These are phyloP conservation scores for Corymbia maculata DNA, from an alignment of 345 rosid species.

Conservation along the genomic window DNA sequence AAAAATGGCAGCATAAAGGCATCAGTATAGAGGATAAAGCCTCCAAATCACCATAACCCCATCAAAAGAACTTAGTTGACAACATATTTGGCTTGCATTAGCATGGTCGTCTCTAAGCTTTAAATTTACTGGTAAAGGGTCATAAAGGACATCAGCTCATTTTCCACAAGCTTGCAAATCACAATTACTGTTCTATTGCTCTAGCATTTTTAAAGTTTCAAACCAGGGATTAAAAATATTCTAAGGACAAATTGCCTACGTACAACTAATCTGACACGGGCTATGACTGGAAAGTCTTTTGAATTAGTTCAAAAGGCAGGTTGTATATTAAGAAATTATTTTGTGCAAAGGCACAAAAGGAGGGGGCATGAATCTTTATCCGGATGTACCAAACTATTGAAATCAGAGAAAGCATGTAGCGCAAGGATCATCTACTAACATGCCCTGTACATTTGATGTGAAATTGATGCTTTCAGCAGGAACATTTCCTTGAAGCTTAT, in stretches of 20 bases:
- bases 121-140: not conserved
- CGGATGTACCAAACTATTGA: not conserved
- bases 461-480: slow-evolving; percentile 35
- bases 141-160: not conserved
- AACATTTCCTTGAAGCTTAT: slow-evolving; percentile 82
- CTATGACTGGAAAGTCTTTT: not conserved
- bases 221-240: not conserved
- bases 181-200: not conserved
- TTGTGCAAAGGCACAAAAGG: not conserved
- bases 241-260: not conserved
- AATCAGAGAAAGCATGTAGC: not conserved
- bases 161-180: not conserved
- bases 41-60: not conserved
- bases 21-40: not conserved
- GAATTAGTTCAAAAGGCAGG: not conserved
- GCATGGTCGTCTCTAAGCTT: not conserved
- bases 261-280: not conserved
- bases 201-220: not conserved
- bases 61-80: not conserved
- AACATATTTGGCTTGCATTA: not conserved
- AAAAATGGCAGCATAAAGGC: not conserved
- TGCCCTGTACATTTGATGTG: slow-evolving; percentile 20
- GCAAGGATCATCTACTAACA: slow-evolving; percentile 30
- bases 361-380: not conserved
- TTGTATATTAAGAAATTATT: not conserved